These are phyloP conservation scores for Trichoderma asperelloides DNA, from an alignment of 495 filamentous ascomycete genomes.

Conservation along the genomic window DNA sequence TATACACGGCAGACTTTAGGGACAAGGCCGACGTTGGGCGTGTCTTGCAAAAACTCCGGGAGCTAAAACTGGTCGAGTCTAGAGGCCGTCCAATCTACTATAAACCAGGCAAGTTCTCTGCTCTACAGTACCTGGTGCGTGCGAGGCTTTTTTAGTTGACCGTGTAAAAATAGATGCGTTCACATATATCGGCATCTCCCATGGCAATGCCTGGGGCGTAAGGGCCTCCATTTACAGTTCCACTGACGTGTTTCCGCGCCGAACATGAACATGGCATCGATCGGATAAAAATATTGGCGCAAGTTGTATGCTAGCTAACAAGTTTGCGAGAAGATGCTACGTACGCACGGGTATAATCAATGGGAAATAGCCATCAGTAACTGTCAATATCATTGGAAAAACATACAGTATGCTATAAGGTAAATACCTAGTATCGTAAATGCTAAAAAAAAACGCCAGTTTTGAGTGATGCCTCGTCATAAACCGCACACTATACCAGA, in stretches of 20 bases:
- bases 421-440: neutral
- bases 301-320: neutral
- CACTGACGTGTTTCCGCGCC: slow-evolving; percentile 15
- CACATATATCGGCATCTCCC: slow-evolving; percentile 59
- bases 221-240: slow-evolving; percentile 50
- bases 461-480: neutral
- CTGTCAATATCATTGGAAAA: neutral
- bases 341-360: neutral
- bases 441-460: neutral
- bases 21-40: slow-evolving; percentile 60
- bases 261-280: neutral
- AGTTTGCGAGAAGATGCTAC: neutral
- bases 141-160: slow-evolving; percentile 10
- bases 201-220: slow-evolving; percentile 59
- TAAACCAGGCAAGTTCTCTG: slow-evolving; percentile 48
- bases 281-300: too few relatives aligned
- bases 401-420: neutral
- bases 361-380: neutral
- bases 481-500: neutral
- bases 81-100: slow-evolving; percentile 57
- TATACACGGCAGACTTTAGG: slow-evolving; percentile 68
- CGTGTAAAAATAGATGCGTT: slow-evolving; percentile 48
- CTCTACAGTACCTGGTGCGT: neutral
- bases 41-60: slow-evolving; percentile 50
- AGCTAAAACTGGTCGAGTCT: slow-evolving; percentile 47